Evolutionary conservation across 2,329 filamentous ascomycete species (phyloP), one percentile per base, ranked within the genome.

Genomic region (Trichoderma guizhouense): DNA sequence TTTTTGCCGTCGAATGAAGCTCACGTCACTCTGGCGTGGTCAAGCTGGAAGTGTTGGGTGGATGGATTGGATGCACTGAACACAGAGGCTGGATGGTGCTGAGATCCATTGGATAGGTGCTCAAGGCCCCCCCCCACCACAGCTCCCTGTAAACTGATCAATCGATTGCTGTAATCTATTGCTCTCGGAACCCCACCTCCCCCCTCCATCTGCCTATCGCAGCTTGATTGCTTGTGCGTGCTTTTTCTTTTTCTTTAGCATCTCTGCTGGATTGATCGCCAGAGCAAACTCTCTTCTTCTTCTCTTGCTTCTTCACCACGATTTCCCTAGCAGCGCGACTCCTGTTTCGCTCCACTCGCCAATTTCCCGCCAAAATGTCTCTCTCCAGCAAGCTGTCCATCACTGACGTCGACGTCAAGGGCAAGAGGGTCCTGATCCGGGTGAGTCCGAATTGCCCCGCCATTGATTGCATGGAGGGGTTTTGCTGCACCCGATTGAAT

Each of bases 321-420:
- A 36, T 68, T 55, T 61, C 11, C 57, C 62, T 34, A 73, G 69
- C 53, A 71, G 53, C 63, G 72, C 39, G 68, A 64, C 43, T 67
- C 36, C 53, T 64, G 30, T 47, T 26, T n/a, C 72, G 43, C 61
- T 39, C 67, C 12, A 15, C 43, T 63, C 34, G 26, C n/a, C 70
- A 61, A 62, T 53, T 61, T 65, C 55, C 71, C 69, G 73, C 75
- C 81, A 90, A 79, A 73, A 99, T 99, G 96, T 98, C 96, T 91
- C 93, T 99, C 82, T 93, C 95, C 79, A 98, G 91, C 90, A 99
- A 99, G 90, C 93, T 99, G 79, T 93, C 94, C 78, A 98, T 99
- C 85, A 93, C 91, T 77, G 95, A 99, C 82, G 91, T 97, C 80
- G 95, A 99, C 85, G 89, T 99, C 85, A 97, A 97, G 90, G 95